Percentiles rank a stretch among this genome's conserved stretches.
These are phyloP conservation scores for Petunia secreta DNA, from an alignment of 257 asterid species.

Conservation along the genomic window DNA sequence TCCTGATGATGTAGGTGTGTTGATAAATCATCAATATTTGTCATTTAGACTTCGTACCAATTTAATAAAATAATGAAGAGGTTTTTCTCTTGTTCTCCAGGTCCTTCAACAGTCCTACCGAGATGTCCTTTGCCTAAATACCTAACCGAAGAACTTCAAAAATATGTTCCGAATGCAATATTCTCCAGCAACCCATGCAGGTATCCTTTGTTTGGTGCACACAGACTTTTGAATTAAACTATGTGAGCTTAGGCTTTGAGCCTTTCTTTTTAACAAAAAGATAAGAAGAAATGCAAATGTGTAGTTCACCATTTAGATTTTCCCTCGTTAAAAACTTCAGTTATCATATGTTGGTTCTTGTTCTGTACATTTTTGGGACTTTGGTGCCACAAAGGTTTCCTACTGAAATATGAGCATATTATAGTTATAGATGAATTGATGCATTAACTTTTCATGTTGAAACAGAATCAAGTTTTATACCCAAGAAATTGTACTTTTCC, in stretches of 20 bases:
- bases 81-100: slow-evolving; percentile 41
- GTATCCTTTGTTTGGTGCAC: slow-evolving; percentile 37
- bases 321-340: not conserved
- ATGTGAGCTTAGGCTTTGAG: not conserved
- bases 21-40: slow-evolving; percentile 28
- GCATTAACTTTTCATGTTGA: slow-evolving; percentile 22
- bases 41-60: not conserved
- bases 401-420: not conserved
- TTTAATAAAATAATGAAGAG: not conserved
- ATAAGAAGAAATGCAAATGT: not conserved
- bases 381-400: not conserved
- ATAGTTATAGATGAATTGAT: not conserved
- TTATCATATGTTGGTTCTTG: not conserved
- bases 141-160: slow-evolving; percentile 79
- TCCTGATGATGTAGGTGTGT: slow-evolving; percentile 91
- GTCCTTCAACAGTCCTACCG: slow-evolving; percentile 91
- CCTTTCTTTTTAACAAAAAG: not conserved
- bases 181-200: slow-evolving; percentile 96
- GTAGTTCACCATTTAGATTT: not conserved
- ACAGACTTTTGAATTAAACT: not conserved
- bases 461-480: slow-evolving; percentile 87
- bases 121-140: slow-evolving; percentile 81
- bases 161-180: slow-evolving; percentile 69
- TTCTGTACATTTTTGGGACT: not conserved
- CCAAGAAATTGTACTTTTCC: slow-evolving; percentile 91